These are phyloP conservation scores for Acer saccharum DNA, from an alignment of 345 rosid species.

Conservation along the genomic window DNA sequence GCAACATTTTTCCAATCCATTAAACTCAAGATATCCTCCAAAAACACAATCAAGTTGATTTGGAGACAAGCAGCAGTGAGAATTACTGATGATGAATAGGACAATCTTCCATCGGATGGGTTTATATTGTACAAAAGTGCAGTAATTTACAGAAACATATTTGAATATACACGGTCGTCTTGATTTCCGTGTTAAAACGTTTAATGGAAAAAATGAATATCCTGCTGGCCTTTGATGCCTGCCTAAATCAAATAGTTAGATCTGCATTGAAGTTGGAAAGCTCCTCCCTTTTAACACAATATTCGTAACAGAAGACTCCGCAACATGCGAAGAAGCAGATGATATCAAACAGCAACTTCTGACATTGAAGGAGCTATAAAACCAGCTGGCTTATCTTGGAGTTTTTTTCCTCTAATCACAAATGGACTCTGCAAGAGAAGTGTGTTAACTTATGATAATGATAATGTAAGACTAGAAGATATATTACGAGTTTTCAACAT, in stretches of 20 bases:
- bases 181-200: conserved; percentile 11
- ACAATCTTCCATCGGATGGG: too few species aligned
- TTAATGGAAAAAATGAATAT: not conserved
- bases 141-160: conserved; percentile 19
- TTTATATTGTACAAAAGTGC: conserved; percentile 10
- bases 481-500: not conserved
- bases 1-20: too few species aligned
- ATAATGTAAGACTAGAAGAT: not conserved
- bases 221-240: conserved; percentile 2
- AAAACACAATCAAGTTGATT: too few species aligned
- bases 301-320: not conserved
- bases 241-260: not conserved
- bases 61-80: too few species aligned
- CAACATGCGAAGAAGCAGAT: not conserved
- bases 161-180: not conserved
- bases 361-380: conserved; percentile 7
- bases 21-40: too few species aligned
- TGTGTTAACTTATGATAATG: conserved; percentile 2
- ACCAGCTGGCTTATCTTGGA: conserved; percentile 19
- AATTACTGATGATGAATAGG: too few species aligned
- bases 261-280: not conserved
- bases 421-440: conserved; percentile 31
- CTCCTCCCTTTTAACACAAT: conserved; percentile 6
- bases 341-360: conserved; percentile 12
- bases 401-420: conserved; percentile 13